These are phyloP conservation scores for Bjerkandera adusta DNA, from an alignment of 1,284 basidiomycete genomes.

Conservation along the genomic window DNA sequence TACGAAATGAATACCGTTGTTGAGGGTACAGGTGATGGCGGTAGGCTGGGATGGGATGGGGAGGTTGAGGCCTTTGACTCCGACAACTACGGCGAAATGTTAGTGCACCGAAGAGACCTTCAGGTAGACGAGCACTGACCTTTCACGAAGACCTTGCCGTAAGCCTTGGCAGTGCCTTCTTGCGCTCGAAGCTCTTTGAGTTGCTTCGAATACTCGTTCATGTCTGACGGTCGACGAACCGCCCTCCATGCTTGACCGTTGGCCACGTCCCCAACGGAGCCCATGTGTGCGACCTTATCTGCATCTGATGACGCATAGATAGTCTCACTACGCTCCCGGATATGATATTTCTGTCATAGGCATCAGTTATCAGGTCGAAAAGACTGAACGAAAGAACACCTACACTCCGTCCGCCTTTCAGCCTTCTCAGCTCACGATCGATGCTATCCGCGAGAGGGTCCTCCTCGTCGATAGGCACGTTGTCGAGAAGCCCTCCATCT, in stretches of 20 bases:
- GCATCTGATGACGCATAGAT: constrained; percentile 79
- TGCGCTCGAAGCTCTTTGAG: constrained; percentile 78
- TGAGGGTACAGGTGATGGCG: constrained; percentile 83
- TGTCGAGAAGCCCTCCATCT: constrained; percentile 38
- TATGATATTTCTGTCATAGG: constrained; percentile 45
- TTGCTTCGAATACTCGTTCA: constrained; percentile 93
- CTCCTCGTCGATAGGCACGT: constrained; percentile 40
- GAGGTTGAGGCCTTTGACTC: constrained; percentile 68
- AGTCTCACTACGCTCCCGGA: constrained; percentile 70
- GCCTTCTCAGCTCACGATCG: constrained; percentile 62
- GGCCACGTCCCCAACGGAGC: constrained; percentile 77
- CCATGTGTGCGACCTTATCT: constrained; percentile 67
- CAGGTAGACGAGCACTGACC: constrained; percentile 38
- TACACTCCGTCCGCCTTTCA: too few relatives aligned
- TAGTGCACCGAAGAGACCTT: neutral
- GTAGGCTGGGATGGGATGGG: constrained; percentile 78
- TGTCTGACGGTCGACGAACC: constrained; percentile 87
- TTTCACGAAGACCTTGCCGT: constrained; percentile 94
- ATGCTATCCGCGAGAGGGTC: constrained; percentile 63
- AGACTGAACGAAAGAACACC: constrained; percentile 47
- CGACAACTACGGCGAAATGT: constrained; percentile 56
- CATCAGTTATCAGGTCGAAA: constrained; percentile 5
- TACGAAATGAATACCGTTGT: constrained; percentile 97
- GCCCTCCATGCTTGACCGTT: constrained; percentile 85
- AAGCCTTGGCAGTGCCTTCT: constrained; percentile 75